Base-by-base conservation (phyloP, 1,139 yeast genomes). In the Yamadazyma songkhlaensis region DNA sequence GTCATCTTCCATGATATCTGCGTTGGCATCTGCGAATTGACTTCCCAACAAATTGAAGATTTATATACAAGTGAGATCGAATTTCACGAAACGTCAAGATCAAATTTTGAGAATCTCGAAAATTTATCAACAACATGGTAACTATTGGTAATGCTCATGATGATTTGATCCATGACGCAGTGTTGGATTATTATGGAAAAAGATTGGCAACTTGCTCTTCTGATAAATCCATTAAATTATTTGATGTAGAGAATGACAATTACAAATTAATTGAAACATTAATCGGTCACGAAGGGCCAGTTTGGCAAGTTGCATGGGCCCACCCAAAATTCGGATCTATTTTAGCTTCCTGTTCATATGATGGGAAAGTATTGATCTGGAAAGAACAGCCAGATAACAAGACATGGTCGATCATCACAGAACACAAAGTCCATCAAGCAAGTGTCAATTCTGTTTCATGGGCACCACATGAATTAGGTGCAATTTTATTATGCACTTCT, bases 241-340 rank as follows among this genome's bases (percentile, higher is more conserved):
- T 88, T 57, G 96, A 90, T 50, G 81, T 90, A 38, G 96, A 88
- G 39, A 89, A 92, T 34, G 95, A 88, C 39, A 78, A 74, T 53
- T 86, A 85, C 60, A 81, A 76, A 57, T 70, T 89, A 38, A 72
- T 83, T 24, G 96, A 89, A 49, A 89, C 97, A 1, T 71, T 92
- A 48, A 76, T 55, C 79, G 96, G 73, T 23, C 99, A 92, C 60
- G 96, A 89, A 47, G 98, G 98, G 15, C 97, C 98, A 9, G 97
- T 94, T 35, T 94, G 99, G 98, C 96, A 92, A 64, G 95, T 90
- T 25, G 80, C 90, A 37, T 92, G 98, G 99, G 97, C 98, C 2
- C 98, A 94, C 59, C 98, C 99, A 30, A 92, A 92, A 61, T 92
- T 92, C 56, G 98, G 98, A 26, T 84, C 89, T 6, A 87, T 92